Percentiles rank a stretch among this genome's conserved stretches.
Evolutionary conservation across 2,329 filamentous ascomycete genomes (phyloP).

Genomic region (Fusarium pseudoanthophilum): DNA sequence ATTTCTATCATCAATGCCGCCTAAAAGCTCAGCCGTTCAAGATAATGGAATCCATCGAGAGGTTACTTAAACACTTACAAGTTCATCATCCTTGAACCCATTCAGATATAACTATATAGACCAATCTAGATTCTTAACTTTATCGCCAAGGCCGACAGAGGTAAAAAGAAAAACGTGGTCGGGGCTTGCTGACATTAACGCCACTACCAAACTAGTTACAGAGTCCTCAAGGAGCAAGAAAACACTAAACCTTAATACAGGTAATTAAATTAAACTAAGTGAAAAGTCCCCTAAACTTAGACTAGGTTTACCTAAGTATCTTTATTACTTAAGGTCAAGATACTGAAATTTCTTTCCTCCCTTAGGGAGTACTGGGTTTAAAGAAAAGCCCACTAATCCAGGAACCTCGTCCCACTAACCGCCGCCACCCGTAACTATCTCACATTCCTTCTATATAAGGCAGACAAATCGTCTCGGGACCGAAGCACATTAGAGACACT

Average conservation of each 20-base stretch:
- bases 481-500: neutral
- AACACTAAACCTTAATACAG: no score
- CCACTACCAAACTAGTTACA: neutral
- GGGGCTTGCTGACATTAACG: neutral
- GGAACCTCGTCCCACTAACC: neutral
- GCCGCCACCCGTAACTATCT: neutral
- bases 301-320: neutral
- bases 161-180: no score
- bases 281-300: no score
- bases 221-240: no score
- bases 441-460: neutral
- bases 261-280: no score
- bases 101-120: no score
- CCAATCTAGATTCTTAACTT: neutral
- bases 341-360: no score
- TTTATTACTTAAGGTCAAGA: no score
- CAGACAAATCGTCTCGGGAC: neutral
- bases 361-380: no score
- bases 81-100: neutral
- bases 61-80: neutral
- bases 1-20: fast-evolving
- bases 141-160: neutral
- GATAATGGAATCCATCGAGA: neutral
- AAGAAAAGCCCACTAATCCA: neutral
- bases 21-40: neutral